Evolutionary conservation across 768 basidiomycete genomes (phyloP), one percentile per base, ranked within the genome.

Genomic region (Mycena albidolilacea): DNA sequence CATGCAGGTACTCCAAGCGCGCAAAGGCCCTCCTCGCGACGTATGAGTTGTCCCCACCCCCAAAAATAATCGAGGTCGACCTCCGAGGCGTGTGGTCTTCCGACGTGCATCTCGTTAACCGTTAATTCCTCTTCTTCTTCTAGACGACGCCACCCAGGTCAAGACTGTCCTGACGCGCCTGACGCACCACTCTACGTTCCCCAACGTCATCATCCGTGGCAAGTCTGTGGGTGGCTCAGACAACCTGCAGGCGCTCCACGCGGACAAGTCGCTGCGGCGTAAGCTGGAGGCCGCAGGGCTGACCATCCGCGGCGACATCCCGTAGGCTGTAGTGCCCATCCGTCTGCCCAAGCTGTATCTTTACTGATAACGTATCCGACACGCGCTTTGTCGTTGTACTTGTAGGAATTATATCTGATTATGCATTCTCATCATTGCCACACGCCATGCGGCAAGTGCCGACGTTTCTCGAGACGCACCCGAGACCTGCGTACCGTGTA

Each of bases 51-150:
- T 80, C 83, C 15, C 94, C 95, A 0, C 78, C 89, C 2, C 93
- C 94, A 1, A 89, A 88, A 71, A 82, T 95, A 43, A 83, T 96
- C 39, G 94, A 96, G 77, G 92, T 95, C 30, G 94, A 96, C 80
- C 77, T 90, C 11, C 87, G 95, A 81, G 87, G 93, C 90, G 75
- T 48, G 85, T 80, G 38, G 5, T 30, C 43, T 43, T 12, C 55
- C 19, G 7, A 14, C 37, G 41, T 60, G 38, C 60, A 15, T 39
- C 54, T 48, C 35, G 46, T 67, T 35, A 12, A n/a, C 59, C 66
- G 48, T 11, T 62, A 65, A 62, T 63, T 54, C 59, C 38, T 39
- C 63, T 17, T 58, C 63, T 17, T 58, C 57, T 54, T 67, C 8
- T 71, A 94, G 92, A 87, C 72, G 94, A 95, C 76, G 83, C 86